These are phyloP conservation scores for Cercospora sojina DNA, from an alignment of 2,329 filamentous ascomycete species.

Conservation along the genomic window DNA sequence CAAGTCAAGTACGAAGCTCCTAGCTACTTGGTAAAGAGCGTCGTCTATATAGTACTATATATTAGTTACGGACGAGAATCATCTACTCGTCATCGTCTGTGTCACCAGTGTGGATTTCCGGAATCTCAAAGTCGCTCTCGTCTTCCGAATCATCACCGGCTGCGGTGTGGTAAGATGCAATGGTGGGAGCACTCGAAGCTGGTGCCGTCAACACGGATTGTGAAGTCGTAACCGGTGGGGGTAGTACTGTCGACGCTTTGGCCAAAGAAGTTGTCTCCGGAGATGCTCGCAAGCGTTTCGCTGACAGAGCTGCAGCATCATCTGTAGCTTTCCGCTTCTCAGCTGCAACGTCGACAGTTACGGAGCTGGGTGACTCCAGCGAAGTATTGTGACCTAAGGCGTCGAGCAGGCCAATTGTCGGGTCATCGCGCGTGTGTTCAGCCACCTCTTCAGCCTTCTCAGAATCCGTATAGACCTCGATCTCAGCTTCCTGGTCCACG, in stretches of 20 bases:
- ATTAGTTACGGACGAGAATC: neutral
- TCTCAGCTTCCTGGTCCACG: conserved; percentile 11
- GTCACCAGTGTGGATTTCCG: conserved; percentile 20
- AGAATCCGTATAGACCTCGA: neutral
- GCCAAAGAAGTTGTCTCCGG: conserved; percentile 10
- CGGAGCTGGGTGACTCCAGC: neutral
- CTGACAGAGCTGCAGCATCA: conserved; percentile 7
- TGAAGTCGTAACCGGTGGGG: neutral
- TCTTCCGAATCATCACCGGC: conserved; percentile 24
- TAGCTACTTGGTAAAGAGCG: no score
- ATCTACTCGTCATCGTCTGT: conserved; percentile 9
- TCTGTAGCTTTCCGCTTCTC: conserved; percentile 16
- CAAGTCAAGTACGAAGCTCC: no score
- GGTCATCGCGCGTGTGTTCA: neutral
- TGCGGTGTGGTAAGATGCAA: conserved; percentile 18
- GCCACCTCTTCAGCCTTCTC: neutral
- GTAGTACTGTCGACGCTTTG: neutral
- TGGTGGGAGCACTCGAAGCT: conserved; percentile 3
- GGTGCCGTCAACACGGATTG: neutral
- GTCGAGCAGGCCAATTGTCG: conserved; percentile 13
- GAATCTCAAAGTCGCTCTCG: conserved; percentile 41
- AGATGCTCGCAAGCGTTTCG: conserved; percentile 29
- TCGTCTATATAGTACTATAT: no score
- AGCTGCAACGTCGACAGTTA: conserved; percentile 10
- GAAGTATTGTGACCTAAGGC: conserved; percentile 17